Evolutionary conservation across 306 rosid genomes (phyloP).

Genomic region (Casuarina equisetifolia): DNA sequence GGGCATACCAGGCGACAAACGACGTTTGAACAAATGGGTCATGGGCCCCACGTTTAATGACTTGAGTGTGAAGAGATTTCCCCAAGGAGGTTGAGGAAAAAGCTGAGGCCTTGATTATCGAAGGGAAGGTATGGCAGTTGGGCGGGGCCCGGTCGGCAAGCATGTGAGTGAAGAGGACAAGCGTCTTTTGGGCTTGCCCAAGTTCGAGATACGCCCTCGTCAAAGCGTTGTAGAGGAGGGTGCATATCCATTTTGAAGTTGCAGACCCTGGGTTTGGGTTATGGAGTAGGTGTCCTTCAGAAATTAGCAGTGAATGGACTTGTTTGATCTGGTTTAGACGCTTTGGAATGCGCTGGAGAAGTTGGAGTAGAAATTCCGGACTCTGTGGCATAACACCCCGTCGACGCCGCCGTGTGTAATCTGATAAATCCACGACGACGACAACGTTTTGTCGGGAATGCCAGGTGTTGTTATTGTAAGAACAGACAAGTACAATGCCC

Average conservation of each 20-base stretch:
- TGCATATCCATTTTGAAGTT: slow-evolving; percentile 50
- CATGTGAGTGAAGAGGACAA: slow-evolving; percentile 68
- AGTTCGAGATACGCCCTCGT: slow-evolving; percentile 52
- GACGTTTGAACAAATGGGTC: slow-evolving; percentile 69
- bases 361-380: slow-evolving; percentile 49
- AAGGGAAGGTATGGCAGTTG: slow-evolving; percentile 69
- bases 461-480: background rate
- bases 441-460: background rate
- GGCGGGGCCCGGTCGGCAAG: slow-evolving; percentile 53
- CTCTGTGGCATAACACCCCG: slow-evolving; percentile 31
- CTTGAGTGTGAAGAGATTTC: slow-evolving; percentile 57
- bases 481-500: background rate
- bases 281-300: slow-evolving; percentile 43
- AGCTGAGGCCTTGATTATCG: slow-evolving; percentile 52
- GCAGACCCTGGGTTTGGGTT: slow-evolving; percentile 14
- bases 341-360: slow-evolving; percentile 54
- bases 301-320: slow-evolving; percentile 58
- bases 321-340: slow-evolving; percentile 46
- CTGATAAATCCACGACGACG: too few relatives aligned
- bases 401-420: too few relatives aligned
- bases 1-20: slow-evolving; percentile 38
- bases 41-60: slow-evolving; percentile 45
- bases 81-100: slow-evolving; percentile 23
- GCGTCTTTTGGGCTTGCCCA: slow-evolving; percentile 36
- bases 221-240: slow-evolving; percentile 67